Evolutionary conservation across 2,329 filamentous ascomycete species (phyloP).

Genomic region (Colletotrichum sp.): DNA sequence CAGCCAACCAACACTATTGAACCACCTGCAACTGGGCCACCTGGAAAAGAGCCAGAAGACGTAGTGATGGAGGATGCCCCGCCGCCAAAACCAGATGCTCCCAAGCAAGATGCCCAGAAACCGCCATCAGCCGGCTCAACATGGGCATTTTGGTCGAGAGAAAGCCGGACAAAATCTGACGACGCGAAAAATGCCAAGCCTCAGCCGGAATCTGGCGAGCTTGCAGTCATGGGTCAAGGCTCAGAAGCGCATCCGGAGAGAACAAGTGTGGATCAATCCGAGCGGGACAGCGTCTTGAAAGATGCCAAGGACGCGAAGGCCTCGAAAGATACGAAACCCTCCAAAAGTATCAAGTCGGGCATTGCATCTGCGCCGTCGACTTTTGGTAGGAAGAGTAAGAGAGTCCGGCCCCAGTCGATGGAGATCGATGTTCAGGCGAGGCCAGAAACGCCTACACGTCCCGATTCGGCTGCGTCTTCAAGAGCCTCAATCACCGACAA

Average conservation of each 20-base stretch:
- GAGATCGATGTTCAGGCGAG: conserved; percentile 46
- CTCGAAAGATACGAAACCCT: conserved; percentile 23
- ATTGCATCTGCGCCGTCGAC: conserved; percentile 28
- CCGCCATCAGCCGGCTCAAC: conserved; percentile 65
- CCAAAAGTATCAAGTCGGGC: conserved; percentile 26
- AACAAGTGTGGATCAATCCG: conserved; percentile 43
- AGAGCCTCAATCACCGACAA: conserved; percentile 27
- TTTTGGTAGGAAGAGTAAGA: conserved; percentile 47
- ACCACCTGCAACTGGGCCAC: conserved; percentile 17
- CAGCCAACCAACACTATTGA: conserved; percentile 5
- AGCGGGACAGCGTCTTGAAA: conserved; percentile 39
- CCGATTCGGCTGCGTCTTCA: conserved; percentile 32
- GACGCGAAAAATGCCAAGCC: conserved; percentile 28
- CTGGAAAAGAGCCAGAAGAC: conserved; percentile 40
- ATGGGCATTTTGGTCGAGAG: conserved; percentile 83
- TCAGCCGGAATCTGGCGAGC: conserved; percentile 49
- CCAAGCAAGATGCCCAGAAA: conserved; percentile 30
- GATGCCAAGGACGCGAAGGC: conserved; percentile 27
- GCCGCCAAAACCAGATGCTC: conserved; percentile 26
- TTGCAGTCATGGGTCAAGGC: conserved; percentile 63
- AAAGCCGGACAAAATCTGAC: conserved; percentile 44
- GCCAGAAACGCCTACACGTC: conserved; percentile 35
- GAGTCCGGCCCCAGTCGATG: conserved; percentile 51
- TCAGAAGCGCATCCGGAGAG: conserved; percentile 60
- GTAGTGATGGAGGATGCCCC: conserved; percentile 49